Percentiles rank a stretch among this genome's conserved stretches.
These are phyloP conservation scores for Neurospora sp. DNA, from an alignment of 2,329 filamentous ascomycete genomes.

Conservation along the genomic window DNA sequence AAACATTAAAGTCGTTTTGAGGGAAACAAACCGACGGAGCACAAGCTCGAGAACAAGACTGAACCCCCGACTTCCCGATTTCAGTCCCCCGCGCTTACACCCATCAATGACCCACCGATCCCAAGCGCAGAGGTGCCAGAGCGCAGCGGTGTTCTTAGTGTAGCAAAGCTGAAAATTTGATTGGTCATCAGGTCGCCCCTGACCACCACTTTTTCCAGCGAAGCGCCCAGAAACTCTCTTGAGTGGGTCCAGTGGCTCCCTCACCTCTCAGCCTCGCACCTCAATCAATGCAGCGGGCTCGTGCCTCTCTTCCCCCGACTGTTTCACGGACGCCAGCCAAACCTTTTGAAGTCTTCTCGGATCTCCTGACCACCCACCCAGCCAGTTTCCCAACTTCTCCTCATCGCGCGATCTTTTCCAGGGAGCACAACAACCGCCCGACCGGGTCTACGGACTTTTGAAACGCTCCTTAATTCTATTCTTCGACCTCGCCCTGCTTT, in stretches of 20 bases:
- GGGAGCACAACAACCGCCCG: not conserved
- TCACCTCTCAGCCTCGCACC: not conserved
- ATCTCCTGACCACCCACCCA: not conserved
- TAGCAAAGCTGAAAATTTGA: conserved; percentile 8
- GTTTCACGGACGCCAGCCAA: not conserved
- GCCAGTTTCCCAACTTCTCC: not conserved
- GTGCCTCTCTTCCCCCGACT: not conserved
- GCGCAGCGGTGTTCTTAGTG: not conserved
- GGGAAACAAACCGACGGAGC: not conserved
- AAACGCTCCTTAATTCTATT: not conserved
- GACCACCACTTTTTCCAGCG: not conserved
- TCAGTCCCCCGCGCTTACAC: not conserved
- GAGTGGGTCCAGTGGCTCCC: not conserved
- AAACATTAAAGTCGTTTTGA: not conserved
- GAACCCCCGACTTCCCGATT: not conserved
- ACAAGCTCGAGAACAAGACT: not conserved
- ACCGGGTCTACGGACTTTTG: not conserved
- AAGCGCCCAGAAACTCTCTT: conserved; percentile 11
- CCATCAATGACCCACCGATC: not conserved
- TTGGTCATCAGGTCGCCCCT: conserved; percentile 10
- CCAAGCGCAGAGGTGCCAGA: not conserved
- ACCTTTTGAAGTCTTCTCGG: not conserved
- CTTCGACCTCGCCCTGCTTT: not conserved
- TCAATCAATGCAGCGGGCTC: not conserved
- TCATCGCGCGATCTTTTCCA: not conserved